phyloP scores from a whole-genome alignment of 2,329 filamentous ascomycete genomes.

The Colletotrichum higginsianum region DNA sequence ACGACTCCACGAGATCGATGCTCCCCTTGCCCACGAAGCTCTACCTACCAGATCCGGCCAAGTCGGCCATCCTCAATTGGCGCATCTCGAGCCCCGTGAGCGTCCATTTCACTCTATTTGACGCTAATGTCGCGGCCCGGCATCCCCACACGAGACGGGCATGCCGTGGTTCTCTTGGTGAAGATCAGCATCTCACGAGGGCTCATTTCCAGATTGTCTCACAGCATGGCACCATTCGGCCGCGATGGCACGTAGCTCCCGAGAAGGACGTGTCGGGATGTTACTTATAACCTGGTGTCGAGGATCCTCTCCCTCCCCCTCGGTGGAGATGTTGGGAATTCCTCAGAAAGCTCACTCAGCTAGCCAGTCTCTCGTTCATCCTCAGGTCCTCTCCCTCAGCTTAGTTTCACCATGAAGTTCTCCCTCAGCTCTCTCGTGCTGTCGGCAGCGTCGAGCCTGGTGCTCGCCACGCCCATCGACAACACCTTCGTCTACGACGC shows the following conservation, averaged over 20 bases:
- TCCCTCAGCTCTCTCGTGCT: constrained; percentile 21
- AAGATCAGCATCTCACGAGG: constrained; percentile 15
- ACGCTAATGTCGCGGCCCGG: constrained; percentile 27
- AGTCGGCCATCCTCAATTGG: neutral
- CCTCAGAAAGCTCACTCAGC: neutral
- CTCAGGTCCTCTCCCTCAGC: neutral
- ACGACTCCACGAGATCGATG: constrained; percentile 6
- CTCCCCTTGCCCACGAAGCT: neutral
- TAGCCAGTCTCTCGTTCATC: constrained; percentile 4
- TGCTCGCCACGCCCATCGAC: constrained; percentile 21
- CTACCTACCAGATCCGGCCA: constrained; percentile 3
- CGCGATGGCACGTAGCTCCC: constrained; percentile 22
- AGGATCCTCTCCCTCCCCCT: neutral
- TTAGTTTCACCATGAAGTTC: constrained; percentile 13
- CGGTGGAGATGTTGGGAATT: too few species aligned
- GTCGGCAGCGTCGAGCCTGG: constrained; percentile 19
- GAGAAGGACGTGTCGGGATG: neutral
- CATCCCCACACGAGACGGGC: constrained; percentile 28
- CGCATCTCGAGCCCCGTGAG: neutral
- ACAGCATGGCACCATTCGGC: constrained; percentile 30
- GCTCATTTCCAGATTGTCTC: constrained; percentile 26
- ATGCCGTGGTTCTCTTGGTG: constrained; percentile 17
- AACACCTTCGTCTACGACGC: constrained; percentile 62
- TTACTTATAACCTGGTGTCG: constrained; percentile 3
- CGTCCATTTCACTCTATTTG: constrained; percentile 9